Evolutionary conservation across 2,329 filamentous ascomycete genomes (phyloP).

Genomic region (Calonectria montana): DNA sequence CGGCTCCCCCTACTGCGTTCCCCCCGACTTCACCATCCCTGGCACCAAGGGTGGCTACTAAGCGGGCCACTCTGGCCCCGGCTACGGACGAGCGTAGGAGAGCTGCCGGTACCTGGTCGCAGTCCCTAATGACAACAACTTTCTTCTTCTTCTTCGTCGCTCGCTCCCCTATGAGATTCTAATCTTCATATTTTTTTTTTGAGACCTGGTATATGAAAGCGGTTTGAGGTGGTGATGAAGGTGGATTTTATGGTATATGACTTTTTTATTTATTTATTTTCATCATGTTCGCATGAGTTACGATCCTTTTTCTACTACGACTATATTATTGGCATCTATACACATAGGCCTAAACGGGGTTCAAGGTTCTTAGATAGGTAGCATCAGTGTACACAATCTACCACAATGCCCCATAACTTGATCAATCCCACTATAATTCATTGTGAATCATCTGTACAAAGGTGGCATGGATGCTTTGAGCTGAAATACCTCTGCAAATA

Average conservation of each 20-base stretch:
- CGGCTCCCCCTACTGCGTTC: constrained; percentile 53
- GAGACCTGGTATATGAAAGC: background rate
- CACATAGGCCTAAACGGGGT: constrained; percentile 25
- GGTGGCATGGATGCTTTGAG: background rate
- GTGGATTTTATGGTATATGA: constrained; percentile 16
- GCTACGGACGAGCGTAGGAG: background rate
- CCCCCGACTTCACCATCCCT: constrained; percentile 45
- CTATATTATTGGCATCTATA: constrained; percentile 20
- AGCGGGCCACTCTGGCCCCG: background rate
- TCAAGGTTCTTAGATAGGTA: constrained; percentile 36
- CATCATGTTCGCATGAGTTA: constrained; percentile 44
- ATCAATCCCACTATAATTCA: background rate
- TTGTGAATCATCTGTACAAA: background rate
- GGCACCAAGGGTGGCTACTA: constrained; percentile 17
- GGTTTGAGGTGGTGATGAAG: background rate
- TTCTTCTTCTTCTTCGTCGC: constrained; percentile 17
- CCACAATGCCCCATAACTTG: constrained; percentile 20
- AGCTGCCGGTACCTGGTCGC: background rate
- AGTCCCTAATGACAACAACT: background rate
- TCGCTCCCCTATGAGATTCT: constrained; percentile 15
- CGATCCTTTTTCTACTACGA: constrained; percentile 32
- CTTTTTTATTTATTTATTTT: constrained; percentile 24
- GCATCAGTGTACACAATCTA: constrained; percentile 32
- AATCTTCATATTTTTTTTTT: constrained; percentile 4
- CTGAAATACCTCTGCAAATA: too few relatives aligned